phyloP scores from a whole-genome alignment of 1,284 basidiomycete genomes.

The Cryptococcus sp. region DNA sequence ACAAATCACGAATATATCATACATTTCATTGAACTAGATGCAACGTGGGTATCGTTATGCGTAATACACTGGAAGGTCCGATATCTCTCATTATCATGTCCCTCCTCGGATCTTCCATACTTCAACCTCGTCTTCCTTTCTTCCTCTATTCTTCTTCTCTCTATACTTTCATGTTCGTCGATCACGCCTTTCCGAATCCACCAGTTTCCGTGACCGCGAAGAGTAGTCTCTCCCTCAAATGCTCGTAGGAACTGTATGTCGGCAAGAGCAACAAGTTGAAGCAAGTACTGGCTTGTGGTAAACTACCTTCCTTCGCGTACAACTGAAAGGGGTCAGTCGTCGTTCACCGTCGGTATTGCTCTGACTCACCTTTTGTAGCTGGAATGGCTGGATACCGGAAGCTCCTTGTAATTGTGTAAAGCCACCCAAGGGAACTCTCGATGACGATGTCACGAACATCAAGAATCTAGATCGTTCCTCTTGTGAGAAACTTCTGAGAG shows the following conservation, averaged over 20 bases:
- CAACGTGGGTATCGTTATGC: not conserved
- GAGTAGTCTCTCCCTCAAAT: constrained; percentile 78
- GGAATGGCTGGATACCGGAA: constrained; percentile 91
- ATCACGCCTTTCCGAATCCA: constrained; percentile 67
- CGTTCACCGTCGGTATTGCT: constrained; percentile 30
- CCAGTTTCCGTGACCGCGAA: constrained; percentile 90
- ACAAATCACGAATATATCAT: too few relatives aligned
- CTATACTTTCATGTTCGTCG: not conserved
- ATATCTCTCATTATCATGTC: too few relatives aligned
- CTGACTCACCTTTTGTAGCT: constrained; percentile 69
- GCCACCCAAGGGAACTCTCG: constrained; percentile 87
- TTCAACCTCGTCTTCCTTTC: not conserved
- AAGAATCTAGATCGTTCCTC: constrained; percentile 93
- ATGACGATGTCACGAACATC: constrained; percentile 92
- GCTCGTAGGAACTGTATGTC: constrained; percentile 88
- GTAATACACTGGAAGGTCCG: too few relatives aligned
- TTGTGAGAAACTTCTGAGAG: constrained; percentile 93
- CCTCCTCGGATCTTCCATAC: too few relatives aligned
- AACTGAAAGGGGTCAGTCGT: constrained; percentile 50
- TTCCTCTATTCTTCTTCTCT: not conserved
- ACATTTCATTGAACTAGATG: not conserved
- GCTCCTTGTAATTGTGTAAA: constrained; percentile 91
- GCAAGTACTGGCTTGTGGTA: constrained; percentile 47
- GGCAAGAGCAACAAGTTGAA: constrained; percentile 66
- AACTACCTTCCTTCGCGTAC: constrained; percentile 43